Evolutionary conservation across 805 yeast genomes (phyloP).

Genomic region (Cyberlindnera maclurae): DNA sequence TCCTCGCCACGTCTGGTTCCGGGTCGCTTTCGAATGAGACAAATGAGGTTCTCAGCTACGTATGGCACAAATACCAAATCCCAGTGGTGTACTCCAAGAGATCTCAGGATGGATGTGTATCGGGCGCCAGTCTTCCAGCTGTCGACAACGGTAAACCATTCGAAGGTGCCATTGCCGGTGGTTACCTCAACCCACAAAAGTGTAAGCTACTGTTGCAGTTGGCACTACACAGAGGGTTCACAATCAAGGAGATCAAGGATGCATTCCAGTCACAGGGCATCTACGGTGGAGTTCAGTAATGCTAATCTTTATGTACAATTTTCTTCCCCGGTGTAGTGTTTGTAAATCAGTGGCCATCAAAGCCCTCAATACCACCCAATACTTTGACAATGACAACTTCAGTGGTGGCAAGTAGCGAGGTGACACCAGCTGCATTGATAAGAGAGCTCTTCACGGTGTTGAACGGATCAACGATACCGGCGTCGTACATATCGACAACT

Average conservation of each 20-base stretch:
- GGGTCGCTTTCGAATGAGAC: constrained; percentile 53
- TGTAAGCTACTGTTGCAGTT: constrained; percentile 51
- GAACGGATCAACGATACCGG: constrained; percentile 98
- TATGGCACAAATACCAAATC: constrained; percentile 32
- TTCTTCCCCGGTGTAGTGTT: not conserved
- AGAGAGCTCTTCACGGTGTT: constrained; percentile 95
- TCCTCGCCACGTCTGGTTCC: constrained; percentile 67
- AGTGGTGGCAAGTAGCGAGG: constrained; percentile 93
- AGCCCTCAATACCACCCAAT: constrained; percentile 30
- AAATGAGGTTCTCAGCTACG: constrained; percentile 34
- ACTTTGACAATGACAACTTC: constrained; percentile 98
- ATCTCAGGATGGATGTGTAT: constrained; percentile 67
- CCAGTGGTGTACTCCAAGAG: constrained; percentile 62
- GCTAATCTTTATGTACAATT: not conserved
- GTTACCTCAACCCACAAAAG: constrained; percentile 61
- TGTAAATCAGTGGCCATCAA: constrained; percentile 7
- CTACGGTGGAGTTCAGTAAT: constrained; percentile 30
- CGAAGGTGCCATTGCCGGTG: constrained; percentile 49
- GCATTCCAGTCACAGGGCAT: constrained; percentile 34
- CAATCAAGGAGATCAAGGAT: constrained; percentile 28
- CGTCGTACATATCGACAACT: constrained; percentile 90
- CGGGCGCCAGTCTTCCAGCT: constrained; percentile 27
- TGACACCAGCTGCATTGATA: constrained; percentile 96
- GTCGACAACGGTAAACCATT: constrained; percentile 26
- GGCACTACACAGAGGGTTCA: constrained; percentile 34